Evolutionary conservation across 1,284 basidiomycete species (phyloP).

Genomic region (Cutaneotrichosporon sp.): DNA sequence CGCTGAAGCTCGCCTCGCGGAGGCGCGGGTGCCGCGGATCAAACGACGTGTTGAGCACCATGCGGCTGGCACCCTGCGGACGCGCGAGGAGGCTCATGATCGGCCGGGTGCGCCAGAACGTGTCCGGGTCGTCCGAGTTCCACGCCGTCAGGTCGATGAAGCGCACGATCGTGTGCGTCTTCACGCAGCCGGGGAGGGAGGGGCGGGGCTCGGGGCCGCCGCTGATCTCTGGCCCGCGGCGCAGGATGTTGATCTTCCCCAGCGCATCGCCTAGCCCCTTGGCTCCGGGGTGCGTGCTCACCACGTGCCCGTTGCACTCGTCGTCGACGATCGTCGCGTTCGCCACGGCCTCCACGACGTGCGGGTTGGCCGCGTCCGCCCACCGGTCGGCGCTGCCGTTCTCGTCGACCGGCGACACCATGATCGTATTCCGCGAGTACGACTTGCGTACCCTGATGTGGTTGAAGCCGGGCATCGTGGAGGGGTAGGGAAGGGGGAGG

Average conservation of each 20-base stretch:
- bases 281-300: background rate
- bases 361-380: slow-evolving; percentile 5
- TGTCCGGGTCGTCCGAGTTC: slow-evolving; percentile 10
- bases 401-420: slow-evolving; percentile 11
- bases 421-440: slow-evolving; percentile 6
- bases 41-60: background rate
- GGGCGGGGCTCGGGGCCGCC: background rate
- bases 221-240: slow-evolving; percentile 7
- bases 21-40: slow-evolving; percentile 11
- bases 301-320: slow-evolving; percentile 6
- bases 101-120: slow-evolving; percentile 8
- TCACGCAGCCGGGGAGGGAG: background rate
- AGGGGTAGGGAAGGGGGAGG: no score
- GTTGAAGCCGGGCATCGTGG: background rate
- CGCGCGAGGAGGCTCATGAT: slow-evolving; percentile 1
- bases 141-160: slow-evolving; percentile 13
- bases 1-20: slow-evolving; percentile 6
- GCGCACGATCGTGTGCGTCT: background rate
- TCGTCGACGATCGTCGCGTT: slow-evolving; percentile 6
- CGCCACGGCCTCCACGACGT: background rate
- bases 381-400: slow-evolving; percentile 6
- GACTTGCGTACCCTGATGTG: slow-evolving; percentile 12
- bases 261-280: background rate
- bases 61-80: background rate
- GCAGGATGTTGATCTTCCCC: background rate